phyloP scores from a whole-genome alignment of 768 basidiomycete species.

The Chiua virens region DNA sequence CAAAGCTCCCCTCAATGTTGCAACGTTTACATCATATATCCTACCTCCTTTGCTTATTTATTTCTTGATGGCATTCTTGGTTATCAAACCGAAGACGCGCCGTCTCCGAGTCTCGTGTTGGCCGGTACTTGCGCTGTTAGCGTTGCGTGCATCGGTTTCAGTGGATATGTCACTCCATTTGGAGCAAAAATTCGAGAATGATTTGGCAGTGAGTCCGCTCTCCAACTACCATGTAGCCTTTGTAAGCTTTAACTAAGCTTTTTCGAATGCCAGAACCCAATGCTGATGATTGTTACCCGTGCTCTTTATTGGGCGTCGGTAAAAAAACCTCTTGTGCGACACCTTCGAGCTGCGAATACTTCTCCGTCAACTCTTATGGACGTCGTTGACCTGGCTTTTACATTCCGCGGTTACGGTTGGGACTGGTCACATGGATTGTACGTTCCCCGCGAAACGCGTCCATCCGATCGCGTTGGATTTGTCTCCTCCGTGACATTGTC shows the following conservation, averaged over 20 bases:
- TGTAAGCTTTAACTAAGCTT: no score
- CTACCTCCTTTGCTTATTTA: slow-evolving; percentile 45
- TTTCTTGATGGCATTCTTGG: slow-evolving; percentile 50
- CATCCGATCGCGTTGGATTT: slow-evolving; percentile 37
- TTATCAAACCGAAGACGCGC: slow-evolving; percentile 45
- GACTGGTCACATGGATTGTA: slow-evolving; percentile 43
- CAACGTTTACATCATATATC: slow-evolving; percentile 36
- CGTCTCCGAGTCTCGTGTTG: slow-evolving; percentile 45
- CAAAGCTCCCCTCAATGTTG: slow-evolving; percentile 27
- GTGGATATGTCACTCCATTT: slow-evolving; percentile 7
- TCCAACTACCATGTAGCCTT: no score
- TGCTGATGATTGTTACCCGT: slow-evolving; percentile 1
- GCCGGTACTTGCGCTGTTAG: slow-evolving; percentile 42
- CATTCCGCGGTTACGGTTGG: slow-evolving; percentile 60
- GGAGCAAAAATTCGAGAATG: slow-evolving; percentile 1
- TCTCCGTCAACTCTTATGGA: slow-evolving; percentile 24
- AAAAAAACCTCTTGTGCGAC: not conserved
- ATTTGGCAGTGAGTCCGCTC: slow-evolving; percentile 8
- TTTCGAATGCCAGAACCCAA: slow-evolving; percentile 7
- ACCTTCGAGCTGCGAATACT: not conserved
- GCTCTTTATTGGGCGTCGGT: not conserved
- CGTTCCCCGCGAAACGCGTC: slow-evolving; percentile 24
- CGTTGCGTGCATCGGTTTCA: slow-evolving; percentile 37
- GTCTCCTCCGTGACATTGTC: slow-evolving; percentile 33
- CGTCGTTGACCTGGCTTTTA: slow-evolving; percentile 51